Conservation (phyloP, 2,329 filamentous ascomycete species). For the Ophiostoma ulmi region DNA sequence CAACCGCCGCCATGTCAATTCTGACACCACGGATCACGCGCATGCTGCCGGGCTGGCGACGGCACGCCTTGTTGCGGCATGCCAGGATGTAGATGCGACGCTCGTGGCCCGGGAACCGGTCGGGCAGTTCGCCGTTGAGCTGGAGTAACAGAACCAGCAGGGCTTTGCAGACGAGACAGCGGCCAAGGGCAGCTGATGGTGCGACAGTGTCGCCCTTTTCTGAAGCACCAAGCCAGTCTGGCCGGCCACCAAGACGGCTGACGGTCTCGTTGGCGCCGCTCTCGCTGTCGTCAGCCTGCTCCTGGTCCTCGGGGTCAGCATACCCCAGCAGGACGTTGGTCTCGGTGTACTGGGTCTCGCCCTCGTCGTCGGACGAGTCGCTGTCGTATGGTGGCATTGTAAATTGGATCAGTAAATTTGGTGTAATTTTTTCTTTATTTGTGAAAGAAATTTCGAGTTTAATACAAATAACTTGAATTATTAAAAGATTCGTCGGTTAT, state of each 20-base stretch:
- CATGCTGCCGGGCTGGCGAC: slow-evolving; percentile 76
- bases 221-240: slow-evolving; percentile 75
- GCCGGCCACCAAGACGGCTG: slow-evolving; percentile 80
- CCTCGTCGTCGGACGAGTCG: slow-evolving; percentile 66
- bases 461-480: slow-evolving; percentile 28
- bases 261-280: slow-evolving; percentile 57
- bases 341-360: slow-evolving; percentile 57
- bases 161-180: slow-evolving; percentile 81
- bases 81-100: slow-evolving; percentile 81
- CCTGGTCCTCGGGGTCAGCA: slow-evolving; percentile 50
- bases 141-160: slow-evolving; percentile 82
- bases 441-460: slow-evolving; percentile 27
- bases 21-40: slow-evolving; percentile 67
- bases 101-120: slow-evolving; percentile 80
- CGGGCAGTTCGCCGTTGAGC: slow-evolving; percentile 83
- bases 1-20: slow-evolving; percentile 35
- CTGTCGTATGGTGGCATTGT: slow-evolving; percentile 76
- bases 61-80: slow-evolving; percentile 72
- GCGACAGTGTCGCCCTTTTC: slow-evolving; percentile 46
- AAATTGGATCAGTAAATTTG: neutral
- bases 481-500: slow-evolving; percentile 19
- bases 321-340: slow-evolving; percentile 91
- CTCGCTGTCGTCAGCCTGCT: neutral
- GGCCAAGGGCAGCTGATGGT: slow-evolving; percentile 70
- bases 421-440: neutral